These are phyloP conservation scores for Litsea cubeba DNA, from an alignment of 164 flowering plant genomes.

Conservation along the genomic window DNA sequence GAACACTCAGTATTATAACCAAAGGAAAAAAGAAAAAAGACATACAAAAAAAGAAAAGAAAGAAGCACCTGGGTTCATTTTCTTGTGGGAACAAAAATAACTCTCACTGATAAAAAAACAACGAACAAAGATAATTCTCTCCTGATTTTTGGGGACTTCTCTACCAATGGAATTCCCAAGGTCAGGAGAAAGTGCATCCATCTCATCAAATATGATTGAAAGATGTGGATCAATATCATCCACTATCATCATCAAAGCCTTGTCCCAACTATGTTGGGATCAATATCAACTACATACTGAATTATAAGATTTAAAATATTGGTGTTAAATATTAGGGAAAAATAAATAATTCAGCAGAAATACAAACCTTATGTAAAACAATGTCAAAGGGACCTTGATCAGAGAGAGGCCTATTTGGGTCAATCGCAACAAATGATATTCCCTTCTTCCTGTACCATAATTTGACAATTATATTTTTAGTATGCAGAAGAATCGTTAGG, in stretches of 20 bases:
- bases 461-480: background rate
- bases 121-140: background rate
- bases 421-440: conserved; percentile 73
- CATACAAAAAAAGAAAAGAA: no score
- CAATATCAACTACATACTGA: no score
- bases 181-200: background rate
- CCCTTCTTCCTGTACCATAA: conserved; percentile 63
- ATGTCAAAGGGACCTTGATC: conserved; percentile 96
- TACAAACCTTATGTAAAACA: conserved; percentile 79
- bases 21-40: background rate
- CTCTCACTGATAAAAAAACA: no score
- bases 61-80: background rate
- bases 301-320: no score
- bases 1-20: background rate
- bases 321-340: no score
- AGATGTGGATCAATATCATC: no score
- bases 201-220: background rate
- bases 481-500: no score
- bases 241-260: no score
- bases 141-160: background rate
- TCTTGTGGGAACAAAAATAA: no score
- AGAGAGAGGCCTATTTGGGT: conserved; percentile 56
- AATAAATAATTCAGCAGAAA: no score
- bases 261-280: no score
- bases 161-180: background rate